Conservation (phyloP, 2,329 filamentous ascomycete species). For the Curvularia hawaiiensis region DNA sequence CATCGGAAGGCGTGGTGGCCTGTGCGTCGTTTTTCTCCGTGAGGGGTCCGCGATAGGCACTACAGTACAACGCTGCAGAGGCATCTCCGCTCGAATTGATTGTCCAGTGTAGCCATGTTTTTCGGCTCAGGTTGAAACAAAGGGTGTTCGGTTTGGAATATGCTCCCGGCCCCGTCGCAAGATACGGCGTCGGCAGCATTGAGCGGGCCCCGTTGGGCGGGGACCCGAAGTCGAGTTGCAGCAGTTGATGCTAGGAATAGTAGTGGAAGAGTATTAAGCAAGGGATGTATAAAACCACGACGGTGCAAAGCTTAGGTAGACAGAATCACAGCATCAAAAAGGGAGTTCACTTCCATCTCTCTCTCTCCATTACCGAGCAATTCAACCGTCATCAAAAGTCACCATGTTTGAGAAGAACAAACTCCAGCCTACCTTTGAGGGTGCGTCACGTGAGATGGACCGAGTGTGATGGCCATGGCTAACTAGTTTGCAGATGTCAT, state of each 20-base stretch:
- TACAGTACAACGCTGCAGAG: conserved; percentile 1
- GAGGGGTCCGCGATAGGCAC: conserved; percentile 17
- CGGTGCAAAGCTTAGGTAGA: conserved; percentile 1
- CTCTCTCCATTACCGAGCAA: background rate
- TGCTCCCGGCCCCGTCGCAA: conserved; percentile 34
- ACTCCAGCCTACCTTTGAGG: conserved; percentile 44
- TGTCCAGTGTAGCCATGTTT: background rate
- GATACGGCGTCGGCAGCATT: conserved; percentile 25
- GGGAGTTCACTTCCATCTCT: background rate
- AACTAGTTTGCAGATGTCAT: conserved; percentile 51
- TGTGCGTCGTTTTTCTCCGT: conserved; percentile 13
- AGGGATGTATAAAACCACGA: conserved; percentile 27
- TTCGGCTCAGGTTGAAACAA: conserved; percentile 17
- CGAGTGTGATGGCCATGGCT: conserved; percentile 14
- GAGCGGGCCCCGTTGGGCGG: conserved; percentile 31
- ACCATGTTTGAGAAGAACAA: conserved; percentile 39
- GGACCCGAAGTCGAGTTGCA: conserved; percentile 39
- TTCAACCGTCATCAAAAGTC: conserved; percentile 4
- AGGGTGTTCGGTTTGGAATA: conserved; percentile 27
- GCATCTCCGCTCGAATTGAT: background rate
- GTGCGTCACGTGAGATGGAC: conserved; percentile 22
- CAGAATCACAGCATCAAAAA: conserved; percentile 4
- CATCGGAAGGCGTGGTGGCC: conserved; percentile 5
- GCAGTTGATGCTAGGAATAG: conserved; percentile 16
- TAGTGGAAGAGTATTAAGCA: conserved; percentile 12